These are phyloP conservation scores for Blastobotrys ciferrii DNA, from an alignment of 1,139 yeast genomes.

Conservation along the genomic window DNA sequence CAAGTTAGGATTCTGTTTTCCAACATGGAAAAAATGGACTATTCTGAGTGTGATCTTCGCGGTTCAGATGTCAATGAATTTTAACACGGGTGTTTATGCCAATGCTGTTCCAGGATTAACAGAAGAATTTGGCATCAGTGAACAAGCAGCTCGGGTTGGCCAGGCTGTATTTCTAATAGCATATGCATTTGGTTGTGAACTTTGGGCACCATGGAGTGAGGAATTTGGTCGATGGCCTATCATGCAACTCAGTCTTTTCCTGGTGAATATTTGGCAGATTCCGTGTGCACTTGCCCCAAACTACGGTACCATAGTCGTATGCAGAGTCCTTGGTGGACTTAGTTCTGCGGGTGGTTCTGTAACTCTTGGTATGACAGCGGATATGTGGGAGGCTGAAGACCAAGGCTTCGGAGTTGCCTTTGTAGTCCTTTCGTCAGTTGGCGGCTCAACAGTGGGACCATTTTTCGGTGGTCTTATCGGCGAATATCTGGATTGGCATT, in stretches of 20 bases:
- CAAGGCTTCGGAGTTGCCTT: slow-evolving; percentile 43
- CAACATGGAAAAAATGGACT: slow-evolving; percentile 38
- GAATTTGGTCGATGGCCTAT: slow-evolving; percentile 43
- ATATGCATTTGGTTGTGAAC: slow-evolving; percentile 43
- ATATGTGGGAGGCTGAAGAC: slow-evolving; percentile 42
- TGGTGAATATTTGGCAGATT: slow-evolving; percentile 43
- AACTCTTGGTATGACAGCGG: slow-evolving; percentile 44
- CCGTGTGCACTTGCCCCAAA: slow-evolving; percentile 41
- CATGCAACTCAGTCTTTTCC: slow-evolving; percentile 38
- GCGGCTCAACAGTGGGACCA: slow-evolving; percentile 43
- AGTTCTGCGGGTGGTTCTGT: slow-evolving; percentile 43
- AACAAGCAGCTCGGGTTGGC: slow-evolving; percentile 38
- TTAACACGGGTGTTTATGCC: slow-evolving; percentile 41
- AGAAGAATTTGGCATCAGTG: slow-evolving; percentile 36
- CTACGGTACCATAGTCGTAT: slow-evolving; percentile 36
- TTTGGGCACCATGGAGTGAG: slow-evolving; percentile 46
- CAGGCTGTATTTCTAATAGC: slow-evolving; percentile 41
- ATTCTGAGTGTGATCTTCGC: slow-evolving; percentile 38
- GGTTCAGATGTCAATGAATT: slow-evolving; percentile 44
- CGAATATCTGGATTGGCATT: slow-evolving; percentile 35
- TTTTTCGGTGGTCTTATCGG: slow-evolving; percentile 41
- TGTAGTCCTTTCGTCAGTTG: slow-evolving; percentile 42
- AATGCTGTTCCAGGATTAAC: slow-evolving; percentile 35
- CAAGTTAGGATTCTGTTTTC: slow-evolving; percentile 37
- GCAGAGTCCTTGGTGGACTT: slow-evolving; percentile 36